Percentiles rank a stretch among this genome's conserved stretches.
Conservation (phyloP, 2,329 filamentous ascomycete species). For the Aspergillus awamori region DNA sequence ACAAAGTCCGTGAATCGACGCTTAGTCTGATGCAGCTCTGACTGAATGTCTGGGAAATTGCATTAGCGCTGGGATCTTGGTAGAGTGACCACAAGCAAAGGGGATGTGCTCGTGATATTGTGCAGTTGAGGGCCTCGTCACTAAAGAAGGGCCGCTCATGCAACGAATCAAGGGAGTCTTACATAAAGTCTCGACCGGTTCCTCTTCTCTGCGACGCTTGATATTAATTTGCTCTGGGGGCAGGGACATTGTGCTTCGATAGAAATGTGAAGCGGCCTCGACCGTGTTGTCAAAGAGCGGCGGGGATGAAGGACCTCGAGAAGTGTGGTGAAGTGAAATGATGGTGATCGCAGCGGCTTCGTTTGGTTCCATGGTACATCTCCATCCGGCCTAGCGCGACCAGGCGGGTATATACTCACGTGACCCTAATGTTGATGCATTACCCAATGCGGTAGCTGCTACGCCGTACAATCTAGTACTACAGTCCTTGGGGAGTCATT, state of each 20-base stretch:
- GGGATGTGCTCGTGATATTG: background rate
- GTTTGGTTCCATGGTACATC: slow-evolving; percentile 12
- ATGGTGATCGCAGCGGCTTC: slow-evolving; percentile 8
- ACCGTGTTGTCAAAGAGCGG: background rate
- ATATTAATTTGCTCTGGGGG: slow-evolving; percentile 56
- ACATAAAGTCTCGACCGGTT: slow-evolving; percentile 59
- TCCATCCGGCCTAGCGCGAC: slow-evolving; percentile 7
- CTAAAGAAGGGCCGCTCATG: background rate
- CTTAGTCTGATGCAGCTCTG: slow-evolving; percentile 48
- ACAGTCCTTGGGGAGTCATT: background rate
- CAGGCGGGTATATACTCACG: slow-evolving; percentile 6
- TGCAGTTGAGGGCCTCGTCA: background rate
- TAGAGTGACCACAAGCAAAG: background rate
- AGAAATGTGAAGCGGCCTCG: background rate
- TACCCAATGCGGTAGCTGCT: background rate
- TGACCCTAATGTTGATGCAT: background rate
- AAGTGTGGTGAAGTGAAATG: slow-evolving; percentile 1
- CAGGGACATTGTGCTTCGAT: slow-evolving; percentile 41
- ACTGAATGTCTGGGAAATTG: slow-evolving; percentile 46
- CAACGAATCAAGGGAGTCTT: slow-evolving; percentile 23
- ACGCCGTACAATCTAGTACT: background rate
- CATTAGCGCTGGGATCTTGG: slow-evolving; percentile 13
- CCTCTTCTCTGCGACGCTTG: slow-evolving; percentile 60
- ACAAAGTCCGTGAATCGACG: slow-evolving; percentile 53
- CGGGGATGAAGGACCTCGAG: background rate